Evolutionary conservation across 2,329 filamentous ascomycete genomes (phyloP).

Genomic region (Dactylellina sp.): DNA sequence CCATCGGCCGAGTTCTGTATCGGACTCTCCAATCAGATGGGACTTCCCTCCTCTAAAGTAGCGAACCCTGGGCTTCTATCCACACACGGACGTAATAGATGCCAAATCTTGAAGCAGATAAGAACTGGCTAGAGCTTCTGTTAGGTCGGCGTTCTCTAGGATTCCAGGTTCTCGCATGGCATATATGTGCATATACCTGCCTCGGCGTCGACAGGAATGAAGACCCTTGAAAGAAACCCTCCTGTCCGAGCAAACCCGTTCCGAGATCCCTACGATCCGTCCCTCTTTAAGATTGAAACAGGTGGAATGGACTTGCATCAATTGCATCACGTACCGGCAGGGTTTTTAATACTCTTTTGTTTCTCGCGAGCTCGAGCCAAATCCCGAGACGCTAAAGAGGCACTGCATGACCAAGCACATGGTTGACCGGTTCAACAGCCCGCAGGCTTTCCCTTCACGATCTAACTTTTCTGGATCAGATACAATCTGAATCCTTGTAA

Average conservation of each 20-base stretch:
- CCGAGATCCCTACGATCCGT: not conserved
- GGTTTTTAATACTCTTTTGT: too few relatives aligned
- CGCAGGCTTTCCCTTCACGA: slow-evolving; percentile 8
- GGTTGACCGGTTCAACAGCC: slow-evolving; percentile 17
- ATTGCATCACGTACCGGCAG: slow-evolving; percentile 1
- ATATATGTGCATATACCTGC: slow-evolving; percentile 14
- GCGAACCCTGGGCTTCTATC: not conserved
- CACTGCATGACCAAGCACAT: slow-evolving; percentile 34
- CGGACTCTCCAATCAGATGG: not conserved
- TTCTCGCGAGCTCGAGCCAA: not conserved
- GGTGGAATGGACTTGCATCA: slow-evolving; percentile 28
- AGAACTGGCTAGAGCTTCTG: slow-evolving; percentile 1
- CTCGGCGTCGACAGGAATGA: slow-evolving; percentile 19
- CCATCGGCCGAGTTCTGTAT: too few relatives aligned
- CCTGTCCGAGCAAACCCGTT: slow-evolving; percentile 29
- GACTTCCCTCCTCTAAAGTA: not conserved
- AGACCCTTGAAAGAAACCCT: slow-evolving; percentile 5
- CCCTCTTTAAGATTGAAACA: slow-evolving; percentile 1
- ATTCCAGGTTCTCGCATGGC: slow-evolving; percentile 29
- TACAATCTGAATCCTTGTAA: slow-evolving; percentile 36
- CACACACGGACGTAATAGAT: slow-evolving; percentile 1
- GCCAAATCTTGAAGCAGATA: not conserved
- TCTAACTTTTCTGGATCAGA: slow-evolving; percentile 19
- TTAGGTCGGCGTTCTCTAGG: slow-evolving; percentile 46
- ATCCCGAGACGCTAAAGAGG: too few relatives aligned